Conservation (phyloP, 176 grass and related monocot species). For the bread wheat (Triticum aestivum) region DNA sequence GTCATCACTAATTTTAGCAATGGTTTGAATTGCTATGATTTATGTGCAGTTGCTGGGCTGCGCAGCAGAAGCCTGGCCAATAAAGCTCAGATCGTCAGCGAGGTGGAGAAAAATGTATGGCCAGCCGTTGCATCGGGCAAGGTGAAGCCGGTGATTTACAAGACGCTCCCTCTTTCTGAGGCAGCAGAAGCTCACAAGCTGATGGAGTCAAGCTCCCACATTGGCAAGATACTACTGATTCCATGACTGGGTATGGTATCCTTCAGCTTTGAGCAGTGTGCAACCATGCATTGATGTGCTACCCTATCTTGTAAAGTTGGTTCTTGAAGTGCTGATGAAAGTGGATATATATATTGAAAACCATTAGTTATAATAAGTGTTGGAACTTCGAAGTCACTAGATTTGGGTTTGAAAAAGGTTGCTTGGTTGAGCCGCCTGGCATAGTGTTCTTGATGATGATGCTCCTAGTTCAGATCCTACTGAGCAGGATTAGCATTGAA, state of each 20-base stretch:
- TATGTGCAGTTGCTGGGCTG: constrained; percentile 65
- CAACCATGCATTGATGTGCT: neutral
- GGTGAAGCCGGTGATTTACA: constrained; percentile 77
- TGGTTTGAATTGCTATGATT: neutral
- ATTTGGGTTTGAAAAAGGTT: neutral
- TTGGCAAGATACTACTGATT: constrained; percentile 85
- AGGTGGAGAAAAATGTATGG: constrained; percentile 86
- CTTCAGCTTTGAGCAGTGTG: neutral
- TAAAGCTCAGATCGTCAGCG: constrained; percentile 72
- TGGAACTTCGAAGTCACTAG: neutral
- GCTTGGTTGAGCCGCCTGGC: neutral
- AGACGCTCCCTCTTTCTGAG: constrained; percentile 60
- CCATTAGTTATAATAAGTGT: neutral
- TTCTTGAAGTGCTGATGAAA: neutral
- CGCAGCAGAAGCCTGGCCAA: constrained; percentile 52
- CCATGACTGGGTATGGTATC: constrained; percentile 29
- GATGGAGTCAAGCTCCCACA: constrained; percentile 73
- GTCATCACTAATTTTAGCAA: neutral
- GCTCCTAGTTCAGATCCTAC: neutral
- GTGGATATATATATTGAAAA: neutral
- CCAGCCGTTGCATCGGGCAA: constrained; percentile 55
- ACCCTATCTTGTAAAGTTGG: neutral
- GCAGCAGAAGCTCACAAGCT: constrained; percentile 73
- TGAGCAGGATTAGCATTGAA: neutral
- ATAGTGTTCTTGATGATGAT: neutral